Percentiles rank a stretch among this genome's conserved stretches.
Conservation (phyloP, 202 grass and related monocot species). For the Dendrocalamus latiflorus region DNA sequence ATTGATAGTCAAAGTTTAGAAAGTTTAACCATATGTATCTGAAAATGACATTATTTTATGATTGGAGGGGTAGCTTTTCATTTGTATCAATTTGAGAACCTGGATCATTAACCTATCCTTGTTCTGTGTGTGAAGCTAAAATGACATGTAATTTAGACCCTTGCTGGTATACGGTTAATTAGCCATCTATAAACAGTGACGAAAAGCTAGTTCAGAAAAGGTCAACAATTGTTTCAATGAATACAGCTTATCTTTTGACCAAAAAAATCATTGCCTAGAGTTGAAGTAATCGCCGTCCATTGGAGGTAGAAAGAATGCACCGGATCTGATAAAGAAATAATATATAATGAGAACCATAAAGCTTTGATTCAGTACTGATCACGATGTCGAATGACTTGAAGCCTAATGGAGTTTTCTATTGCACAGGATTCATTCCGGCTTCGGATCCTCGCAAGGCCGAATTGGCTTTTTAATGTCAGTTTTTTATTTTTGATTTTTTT, state of each 20-base stretch:
- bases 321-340: background rate
- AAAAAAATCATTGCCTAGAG: background rate
- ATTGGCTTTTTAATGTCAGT: too few species aligned
- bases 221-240: background rate
- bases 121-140: too few species aligned
- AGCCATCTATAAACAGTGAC: background rate
- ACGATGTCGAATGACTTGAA: background rate
- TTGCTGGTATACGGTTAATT: too few species aligned
- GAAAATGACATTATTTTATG: too few species aligned
- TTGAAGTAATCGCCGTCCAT: slow-evolving; percentile 27
- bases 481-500: too few species aligned
- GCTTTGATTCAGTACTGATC: background rate
- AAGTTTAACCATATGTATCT: too few species aligned
- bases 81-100: background rate
- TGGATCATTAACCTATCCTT: too few species aligned
- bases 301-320: background rate
- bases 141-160: too few species aligned
- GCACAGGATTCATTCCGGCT: too few species aligned
- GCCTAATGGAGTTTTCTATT: background rate
- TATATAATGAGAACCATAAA: background rate
- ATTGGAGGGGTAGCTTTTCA: background rate
- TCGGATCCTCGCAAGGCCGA: too few species aligned
- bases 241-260: background rate
- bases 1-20: too few species aligned
- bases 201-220: background rate